Percentiles rank a stretch among this genome's conserved stretches.
Evolutionary conservation across 139 green algal genomes (phyloP).

Genomic region (Tetraselmis striata): DNA sequence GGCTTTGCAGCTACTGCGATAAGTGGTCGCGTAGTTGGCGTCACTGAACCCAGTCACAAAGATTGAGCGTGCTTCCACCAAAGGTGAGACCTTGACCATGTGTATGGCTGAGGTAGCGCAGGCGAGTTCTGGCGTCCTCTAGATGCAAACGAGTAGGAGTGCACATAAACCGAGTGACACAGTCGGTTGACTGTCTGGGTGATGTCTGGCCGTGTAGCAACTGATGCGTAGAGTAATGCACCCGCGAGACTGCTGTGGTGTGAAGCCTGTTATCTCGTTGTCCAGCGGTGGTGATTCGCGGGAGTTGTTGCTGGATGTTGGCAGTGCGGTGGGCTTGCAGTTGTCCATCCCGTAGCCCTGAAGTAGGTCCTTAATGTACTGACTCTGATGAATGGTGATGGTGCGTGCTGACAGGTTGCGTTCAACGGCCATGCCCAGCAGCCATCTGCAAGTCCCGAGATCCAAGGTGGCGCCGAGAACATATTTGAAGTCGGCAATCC

Average conservation of each 20-base stretch:
- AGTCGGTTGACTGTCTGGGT: not conserved
- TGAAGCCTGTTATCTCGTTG: not conserved
- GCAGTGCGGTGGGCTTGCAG: not conserved
- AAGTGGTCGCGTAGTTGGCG: not conserved
- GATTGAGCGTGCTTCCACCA: not conserved
- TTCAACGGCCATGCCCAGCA: not conserved
- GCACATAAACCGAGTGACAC: not conserved
- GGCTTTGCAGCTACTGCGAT: not conserved
- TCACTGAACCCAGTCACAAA: not conserved
- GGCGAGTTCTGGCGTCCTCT: not conserved
- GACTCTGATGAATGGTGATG: not conserved
- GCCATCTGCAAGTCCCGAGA: not conserved
- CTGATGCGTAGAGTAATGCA: not conserved
- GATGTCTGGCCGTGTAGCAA: not conserved
- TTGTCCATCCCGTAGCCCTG: not conserved
- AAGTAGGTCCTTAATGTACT: not conserved
- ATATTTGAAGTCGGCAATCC: not conserved
- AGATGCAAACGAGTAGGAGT: not conserved
- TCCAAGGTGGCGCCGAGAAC: not conserved
- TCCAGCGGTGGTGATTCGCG: not conserved
- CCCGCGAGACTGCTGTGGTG: not conserved
- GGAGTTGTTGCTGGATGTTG: not conserved
- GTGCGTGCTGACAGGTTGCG: not conserved
- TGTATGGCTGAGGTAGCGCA: not conserved
- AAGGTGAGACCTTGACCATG: not conserved